phyloP scores from a whole-genome alignment of 441 rosid species.

The Gossypium trilobum region DNA sequence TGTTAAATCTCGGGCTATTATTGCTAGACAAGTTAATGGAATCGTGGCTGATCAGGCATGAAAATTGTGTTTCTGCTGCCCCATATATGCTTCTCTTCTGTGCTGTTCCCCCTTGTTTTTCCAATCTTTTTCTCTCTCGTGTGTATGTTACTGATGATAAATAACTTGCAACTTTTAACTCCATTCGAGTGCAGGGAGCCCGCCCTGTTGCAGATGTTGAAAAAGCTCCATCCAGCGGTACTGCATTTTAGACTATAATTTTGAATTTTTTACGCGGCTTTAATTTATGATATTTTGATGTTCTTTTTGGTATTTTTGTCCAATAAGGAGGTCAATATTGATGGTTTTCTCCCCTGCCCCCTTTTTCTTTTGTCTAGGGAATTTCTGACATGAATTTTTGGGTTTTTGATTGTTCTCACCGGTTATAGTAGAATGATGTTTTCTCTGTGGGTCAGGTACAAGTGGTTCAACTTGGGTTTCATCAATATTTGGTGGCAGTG shows the following conservation, averaged over 20 bases:
- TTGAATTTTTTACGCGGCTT: neutral
- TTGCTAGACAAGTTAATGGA: conserved; percentile 74
- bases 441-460: conserved; percentile 27
- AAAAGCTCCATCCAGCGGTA: conserved; percentile 50
- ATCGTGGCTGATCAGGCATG: conserved; percentile 73
- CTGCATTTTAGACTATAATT: conserved; percentile 1
- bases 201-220: conserved; percentile 45
- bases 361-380: neutral
- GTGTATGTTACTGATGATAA: neutral
- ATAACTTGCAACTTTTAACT: conserved; percentile 2
- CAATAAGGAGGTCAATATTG: neutral
- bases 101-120: neutral
- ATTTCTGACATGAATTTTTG: neutral
- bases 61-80: conserved; percentile 9
- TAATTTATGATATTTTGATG: neutral
- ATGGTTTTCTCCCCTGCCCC: neutral
- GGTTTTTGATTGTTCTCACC: neutral
- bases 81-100: neutral
- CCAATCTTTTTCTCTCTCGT: neutral
- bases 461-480: conserved; percentile 76
- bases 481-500: conserved; percentile 69
- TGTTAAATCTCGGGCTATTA: conserved; percentile 52
- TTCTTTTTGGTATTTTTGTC: neutral
- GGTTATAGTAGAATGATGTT: neutral
- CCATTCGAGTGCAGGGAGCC: conserved; percentile 38